Base-by-base conservation (phyloP, 106 monocot species). In the Dendrobium nobile region DNA sequence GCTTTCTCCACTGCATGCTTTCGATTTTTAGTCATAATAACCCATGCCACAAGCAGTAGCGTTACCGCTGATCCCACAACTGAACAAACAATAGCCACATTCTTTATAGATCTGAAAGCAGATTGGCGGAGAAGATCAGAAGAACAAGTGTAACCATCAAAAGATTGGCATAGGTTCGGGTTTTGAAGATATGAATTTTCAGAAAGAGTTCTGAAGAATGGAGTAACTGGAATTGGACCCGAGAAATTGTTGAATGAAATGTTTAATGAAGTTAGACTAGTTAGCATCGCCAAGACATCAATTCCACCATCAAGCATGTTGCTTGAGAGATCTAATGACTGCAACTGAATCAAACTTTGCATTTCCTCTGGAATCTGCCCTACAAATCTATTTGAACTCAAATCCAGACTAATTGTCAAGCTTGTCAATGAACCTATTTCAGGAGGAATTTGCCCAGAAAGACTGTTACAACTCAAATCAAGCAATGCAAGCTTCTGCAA, bases 201-300 rank as follows among this genome's bases (percentile, higher is more conserved):
- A 0, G 90, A 83, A 2, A 92, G 77, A 56, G 90, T 90, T 55
- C 82, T 74, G 77, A 92, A 92, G 73, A 92, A 92, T 11, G 90
- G 92, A 9, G 90, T 88, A 1, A 90, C 79, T 1, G 92, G 92
- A 51, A 92, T 88, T 9, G 90, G 90, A 9, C 92, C 92, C 0
- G 88, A 92, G 86, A 92, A 92, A 73, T 92, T 92, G 82, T 92
- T 92, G 79, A 68, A 83, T 2, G 92, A 92, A 42, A 92, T 90
- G 77, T 92, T 90, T 56, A 92, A 84, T 19, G 79, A 86, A 47
- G 92, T 87, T 15, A 92, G 79, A 65, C 92, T 90, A 11, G 88
- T 90, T 33, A 92, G 88, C 78, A 65, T 61, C 9, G 86, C 85
- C 79, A 92, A 78, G 17, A 88, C 83, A 1, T 80, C 43, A 56